Conservation (phyloP, 306 rosid species). For the Vigna trinervia region DNA sequence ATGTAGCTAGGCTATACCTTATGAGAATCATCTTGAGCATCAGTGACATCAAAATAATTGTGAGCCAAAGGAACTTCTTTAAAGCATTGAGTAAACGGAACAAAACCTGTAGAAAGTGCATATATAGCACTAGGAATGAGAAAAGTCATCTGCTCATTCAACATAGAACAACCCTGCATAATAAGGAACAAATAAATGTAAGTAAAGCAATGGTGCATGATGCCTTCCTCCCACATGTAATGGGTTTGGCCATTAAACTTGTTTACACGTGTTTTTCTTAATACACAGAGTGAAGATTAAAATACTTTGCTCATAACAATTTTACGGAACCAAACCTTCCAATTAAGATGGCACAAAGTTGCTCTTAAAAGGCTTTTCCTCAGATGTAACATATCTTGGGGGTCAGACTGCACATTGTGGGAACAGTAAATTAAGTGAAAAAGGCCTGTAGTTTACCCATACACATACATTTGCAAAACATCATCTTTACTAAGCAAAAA, state of each 20-base stretch:
- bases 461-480: slow-evolving; percentile 20
- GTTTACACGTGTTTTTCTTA: slow-evolving; percentile 12
- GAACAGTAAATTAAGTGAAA: slow-evolving; percentile 20
- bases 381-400: slow-evolving; percentile 65
- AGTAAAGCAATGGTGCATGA: slow-evolving; percentile 15
- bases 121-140: slow-evolving; percentile 78
- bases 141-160: slow-evolving; percentile 61
- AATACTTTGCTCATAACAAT: slow-evolving; percentile 20
- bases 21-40: slow-evolving; percentile 52
- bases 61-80: slow-evolving; percentile 48
- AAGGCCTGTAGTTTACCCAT: slow-evolving; percentile 8
- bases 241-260: slow-evolving; percentile 12
- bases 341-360: slow-evolving; percentile 59
- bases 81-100: slow-evolving; percentile 58
- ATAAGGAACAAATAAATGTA: slow-evolving; percentile 27
- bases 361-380: slow-evolving; percentile 79
- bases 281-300: slow-evolving; percentile 17
- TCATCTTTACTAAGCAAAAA: background rate
- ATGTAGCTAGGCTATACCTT: slow-evolving; percentile 55
- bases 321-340: slow-evolving; percentile 67
- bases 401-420: slow-evolving; percentile 66
- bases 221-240: slow-evolving; percentile 11
- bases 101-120: slow-evolving; percentile 84
- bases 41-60: slow-evolving; percentile 51
- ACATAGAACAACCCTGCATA: slow-evolving; percentile 63